phyloP scores from a whole-genome alignment of 495 filamentous ascomycete genomes.

The Penicillium angulare region DNA sequence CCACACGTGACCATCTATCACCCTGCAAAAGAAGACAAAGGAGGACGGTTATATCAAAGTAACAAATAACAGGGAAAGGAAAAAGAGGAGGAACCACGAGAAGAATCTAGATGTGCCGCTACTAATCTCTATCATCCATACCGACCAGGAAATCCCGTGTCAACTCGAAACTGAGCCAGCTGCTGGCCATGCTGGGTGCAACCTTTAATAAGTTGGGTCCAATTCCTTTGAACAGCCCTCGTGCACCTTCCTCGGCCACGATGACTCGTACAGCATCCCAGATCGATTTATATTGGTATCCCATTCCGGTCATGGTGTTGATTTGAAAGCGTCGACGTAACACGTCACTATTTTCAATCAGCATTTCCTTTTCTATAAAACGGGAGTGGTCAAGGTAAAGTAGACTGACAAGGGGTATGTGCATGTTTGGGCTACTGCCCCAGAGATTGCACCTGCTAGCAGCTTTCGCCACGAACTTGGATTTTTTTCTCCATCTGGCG shows the following conservation, averaged over 20 bases:
- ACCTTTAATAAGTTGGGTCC: constrained; percentile 95
- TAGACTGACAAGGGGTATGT: constrained; percentile 96
- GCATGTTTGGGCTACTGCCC: constrained; percentile 95
- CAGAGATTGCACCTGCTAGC: constrained; percentile 83
- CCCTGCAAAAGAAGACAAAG: no score
- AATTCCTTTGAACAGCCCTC: constrained; percentile 88
- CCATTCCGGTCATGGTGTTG: constrained; percentile 99
- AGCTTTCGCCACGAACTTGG: constrained; percentile 79
- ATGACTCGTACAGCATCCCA: constrained; percentile 82
- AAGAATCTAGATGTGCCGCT: constrained; percentile 12
- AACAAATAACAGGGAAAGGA: background rate
- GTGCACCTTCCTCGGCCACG: constrained; percentile 70
- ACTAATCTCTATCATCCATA: constrained; percentile 44
- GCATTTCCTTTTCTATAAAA: constrained; percentile 4
- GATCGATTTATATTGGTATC: constrained; percentile 88
- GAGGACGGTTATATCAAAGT: no score
- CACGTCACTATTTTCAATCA: constrained; percentile 64
- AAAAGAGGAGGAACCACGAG: background rate
- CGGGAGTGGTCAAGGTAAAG: background rate
- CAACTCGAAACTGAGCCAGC: constrained; percentile 95
- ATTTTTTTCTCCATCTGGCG: constrained; percentile 82
- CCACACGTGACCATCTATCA: no score
- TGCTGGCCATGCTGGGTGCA: constrained; percentile 96
- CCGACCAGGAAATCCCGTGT: constrained; percentile 79
- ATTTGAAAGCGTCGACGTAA: constrained; percentile 96